These are phyloP conservation scores for Apiospora kogelbergensis DNA, from an alignment of 2,329 filamentous ascomycete species.

Conservation along the genomic window DNA sequence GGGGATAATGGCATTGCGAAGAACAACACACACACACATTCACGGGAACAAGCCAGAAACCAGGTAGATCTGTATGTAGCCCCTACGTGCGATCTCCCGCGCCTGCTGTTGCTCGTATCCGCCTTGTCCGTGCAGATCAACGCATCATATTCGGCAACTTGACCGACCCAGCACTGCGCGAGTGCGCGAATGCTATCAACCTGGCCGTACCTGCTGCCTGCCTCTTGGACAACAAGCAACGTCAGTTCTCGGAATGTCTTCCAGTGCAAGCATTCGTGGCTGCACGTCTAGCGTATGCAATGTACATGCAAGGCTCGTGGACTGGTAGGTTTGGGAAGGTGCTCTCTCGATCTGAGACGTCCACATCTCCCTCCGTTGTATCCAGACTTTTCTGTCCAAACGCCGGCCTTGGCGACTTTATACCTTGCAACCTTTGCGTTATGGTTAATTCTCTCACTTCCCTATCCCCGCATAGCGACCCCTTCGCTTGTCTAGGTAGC, in stretches of 20 bases:
- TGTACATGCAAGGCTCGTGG: too few relatives aligned
- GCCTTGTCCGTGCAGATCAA: background rate
- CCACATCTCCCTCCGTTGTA: background rate
- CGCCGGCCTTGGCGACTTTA: background rate
- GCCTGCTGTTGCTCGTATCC: background rate
- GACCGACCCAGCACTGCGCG: background rate
- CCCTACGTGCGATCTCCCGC: background rate
- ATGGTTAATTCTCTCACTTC: background rate
- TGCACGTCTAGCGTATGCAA: background rate
- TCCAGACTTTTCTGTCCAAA: background rate
- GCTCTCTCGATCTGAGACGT: constrained; percentile 2
- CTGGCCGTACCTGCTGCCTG: too few relatives aligned
- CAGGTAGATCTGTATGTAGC: background rate
- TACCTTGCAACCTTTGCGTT: background rate
- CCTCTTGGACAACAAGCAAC: too few relatives aligned
- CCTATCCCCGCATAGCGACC: background rate
- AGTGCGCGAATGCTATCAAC: background rate
- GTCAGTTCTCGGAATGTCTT: background rate
- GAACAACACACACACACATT: background rate
- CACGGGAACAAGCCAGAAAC: background rate
- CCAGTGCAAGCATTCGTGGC: background rate
- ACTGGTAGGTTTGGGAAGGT: background rate
- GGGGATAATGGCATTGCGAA: background rate
- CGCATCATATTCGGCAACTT: background rate
- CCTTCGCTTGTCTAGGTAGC: background rate